phyloP scores from a whole-genome alignment of 129 eudicot species.

The Erigeron canadensis region DNA sequence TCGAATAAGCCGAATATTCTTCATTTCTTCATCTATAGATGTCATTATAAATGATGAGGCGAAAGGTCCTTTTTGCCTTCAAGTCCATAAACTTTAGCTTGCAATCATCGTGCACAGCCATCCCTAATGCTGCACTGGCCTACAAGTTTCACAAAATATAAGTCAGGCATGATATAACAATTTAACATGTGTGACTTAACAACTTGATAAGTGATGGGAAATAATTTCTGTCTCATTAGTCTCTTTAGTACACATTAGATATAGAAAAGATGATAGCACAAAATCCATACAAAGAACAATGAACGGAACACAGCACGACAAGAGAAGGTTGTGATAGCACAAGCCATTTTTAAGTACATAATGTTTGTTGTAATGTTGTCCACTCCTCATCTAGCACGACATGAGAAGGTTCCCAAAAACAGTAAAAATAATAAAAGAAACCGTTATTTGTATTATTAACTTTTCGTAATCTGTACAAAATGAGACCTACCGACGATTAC shows the following conservation, averaged over 20 bases:
- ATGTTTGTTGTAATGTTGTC: background rate
- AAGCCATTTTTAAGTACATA: background rate
- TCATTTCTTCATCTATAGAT: too few species aligned
- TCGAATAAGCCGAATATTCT: too few species aligned
- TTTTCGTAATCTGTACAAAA: too few species aligned
- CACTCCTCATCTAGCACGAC: background rate
- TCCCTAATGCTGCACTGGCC: conserved; percentile 53
- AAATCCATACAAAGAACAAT: background rate
- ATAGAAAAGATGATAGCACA: background rate
- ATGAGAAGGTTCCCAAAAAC: background rate
- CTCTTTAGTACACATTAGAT: background rate
- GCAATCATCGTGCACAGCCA: conserved; percentile 55
- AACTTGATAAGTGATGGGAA: background rate
- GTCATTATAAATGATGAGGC: conserved; percentile 48
- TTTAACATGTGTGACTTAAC: background rate
- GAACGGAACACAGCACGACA: background rate
- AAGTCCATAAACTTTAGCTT: conserved; percentile 51
- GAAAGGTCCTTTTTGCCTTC: conserved; percentile 47
- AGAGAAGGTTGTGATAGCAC: background rate
- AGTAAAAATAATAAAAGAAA: background rate
- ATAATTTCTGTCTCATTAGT: background rate
- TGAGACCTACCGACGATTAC: too few species aligned
- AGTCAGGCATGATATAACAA: background rate
- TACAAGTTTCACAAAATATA: background rate
- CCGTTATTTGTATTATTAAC: background rate